Conservation (phyloP, 139 green algal genomes). For the Chlorella ohadii region DNA sequence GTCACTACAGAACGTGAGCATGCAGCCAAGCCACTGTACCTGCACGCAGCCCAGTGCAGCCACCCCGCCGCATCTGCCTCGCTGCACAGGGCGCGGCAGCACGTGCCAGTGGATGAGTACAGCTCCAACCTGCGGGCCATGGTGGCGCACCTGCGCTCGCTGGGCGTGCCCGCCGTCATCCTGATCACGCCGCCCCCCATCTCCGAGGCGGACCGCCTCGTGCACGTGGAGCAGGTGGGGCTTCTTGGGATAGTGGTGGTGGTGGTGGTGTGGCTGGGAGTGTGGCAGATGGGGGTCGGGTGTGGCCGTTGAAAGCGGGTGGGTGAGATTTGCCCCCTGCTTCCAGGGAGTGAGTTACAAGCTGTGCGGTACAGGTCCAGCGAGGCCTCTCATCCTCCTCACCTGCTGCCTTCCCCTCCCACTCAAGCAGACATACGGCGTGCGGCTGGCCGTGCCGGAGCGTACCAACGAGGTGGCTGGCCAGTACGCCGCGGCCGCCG, state of each 20-base stretch:
- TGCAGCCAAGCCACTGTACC: too few species aligned
- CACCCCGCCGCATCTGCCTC: too few species aligned
- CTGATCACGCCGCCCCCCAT: constrained; percentile 85
- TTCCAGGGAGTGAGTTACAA: too few species aligned
- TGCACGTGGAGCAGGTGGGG: constrained; percentile 45
- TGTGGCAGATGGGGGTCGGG: background rate
- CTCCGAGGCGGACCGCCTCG: constrained; percentile 62
- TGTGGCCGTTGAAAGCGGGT: background rate
- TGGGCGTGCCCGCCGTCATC: constrained; percentile 57
- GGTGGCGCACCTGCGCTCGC: constrained; percentile 45
- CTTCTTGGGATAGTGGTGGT: too few species aligned
- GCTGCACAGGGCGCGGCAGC: constrained; percentile 73
- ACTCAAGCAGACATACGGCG: constrained; percentile 14
- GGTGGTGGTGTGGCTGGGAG: background rate
- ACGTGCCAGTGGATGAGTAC: constrained; percentile 88
- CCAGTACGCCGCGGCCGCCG: constrained; percentile 64
- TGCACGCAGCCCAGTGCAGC: too few species aligned
- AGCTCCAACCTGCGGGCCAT: constrained; percentile 67
- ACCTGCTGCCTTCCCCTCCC: background rate
- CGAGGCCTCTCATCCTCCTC: background rate
- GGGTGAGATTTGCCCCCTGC: too few species aligned
- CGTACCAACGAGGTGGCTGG: constrained; percentile 59
- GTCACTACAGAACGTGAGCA: too few species aligned
- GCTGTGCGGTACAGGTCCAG: too few species aligned
- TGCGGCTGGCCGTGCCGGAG: constrained; percentile 46